Base-by-base conservation (phyloP, 169 alveolate species). In the Plasmodium gaboni region DNA sequence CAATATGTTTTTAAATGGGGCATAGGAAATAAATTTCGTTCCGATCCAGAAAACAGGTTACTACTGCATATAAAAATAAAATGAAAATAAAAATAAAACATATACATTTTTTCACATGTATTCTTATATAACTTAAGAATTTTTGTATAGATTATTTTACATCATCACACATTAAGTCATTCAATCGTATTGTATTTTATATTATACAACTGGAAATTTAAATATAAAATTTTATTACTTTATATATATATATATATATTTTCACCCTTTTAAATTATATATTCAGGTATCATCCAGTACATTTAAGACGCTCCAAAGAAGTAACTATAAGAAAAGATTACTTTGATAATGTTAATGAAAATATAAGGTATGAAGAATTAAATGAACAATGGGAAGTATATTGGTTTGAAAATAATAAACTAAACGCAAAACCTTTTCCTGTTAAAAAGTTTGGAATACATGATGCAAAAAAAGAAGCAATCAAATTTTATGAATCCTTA, bases 351-450 rank as follows among this genome's bases (percentile, higher is more conserved):
- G 93, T 48, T 61, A 67, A 85, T 73, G 64, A 92, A 60, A 94
- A 94, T 38, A 57, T 94, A 61, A 90, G 60, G 8, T 94, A 91
- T 74, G 95, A 94, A 88, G 67, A 63, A 38, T 73, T 92, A 53
- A 94, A 94, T 73, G 96, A 94, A 42, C 96, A 94, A 78, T 94
- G 96, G 96, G 96, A 94, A 68, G 96, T 94, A n/a, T 93, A 92
- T 68, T 94, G 96, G 96, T 74, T 44, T 50, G 95, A 94, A 80
- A 88, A 72, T 38, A 92, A 93, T 70, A 94, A 94, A 76, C 15
- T 94, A 32, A 94, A 94, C 65, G 96, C 95, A 2, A 94, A 94
- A 70, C 96, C 96, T 4, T 94, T 94, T 59, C 96, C 96, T 5
- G 64, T 94, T 72, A 94, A 91, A 71, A 94, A 94, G 78, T 92